These are phyloP conservation scores for Porcisia hertigi DNA, from an alignment of 208 protist genomes.

Conservation along the genomic window DNA sequence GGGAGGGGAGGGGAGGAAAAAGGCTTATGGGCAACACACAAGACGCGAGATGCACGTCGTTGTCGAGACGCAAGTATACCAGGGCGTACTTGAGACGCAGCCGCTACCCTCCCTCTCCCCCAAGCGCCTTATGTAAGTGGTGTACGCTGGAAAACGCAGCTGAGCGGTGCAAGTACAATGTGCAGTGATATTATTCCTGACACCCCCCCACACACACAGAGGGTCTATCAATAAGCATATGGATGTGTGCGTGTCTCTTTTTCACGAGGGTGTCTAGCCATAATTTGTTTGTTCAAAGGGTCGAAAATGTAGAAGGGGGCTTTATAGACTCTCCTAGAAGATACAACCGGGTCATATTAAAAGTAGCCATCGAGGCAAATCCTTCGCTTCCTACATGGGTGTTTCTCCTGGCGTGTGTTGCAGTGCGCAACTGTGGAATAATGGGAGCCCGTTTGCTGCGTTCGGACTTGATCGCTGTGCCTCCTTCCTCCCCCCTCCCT, in stretches of 20 bases:
- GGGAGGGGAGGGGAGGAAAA: neutral
- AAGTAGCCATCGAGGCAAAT: neutral
- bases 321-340: too few relatives aligned
- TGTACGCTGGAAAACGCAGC: neutral
- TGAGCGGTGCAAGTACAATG: neutral
- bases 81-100: neutral
- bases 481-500: too few relatives aligned
- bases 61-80: neutral
- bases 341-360: neutral
- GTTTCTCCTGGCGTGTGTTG: neutral
- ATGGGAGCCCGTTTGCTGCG: neutral
- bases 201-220: neutral
- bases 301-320: neutral
- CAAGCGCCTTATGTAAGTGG: neutral
- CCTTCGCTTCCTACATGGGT: too few relatives aligned
- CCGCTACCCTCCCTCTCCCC: neutral
- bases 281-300: neutral
- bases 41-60: neutral
- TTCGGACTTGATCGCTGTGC: neutral
- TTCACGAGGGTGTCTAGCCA: neutral
- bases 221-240: neutral
- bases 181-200: neutral
- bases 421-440: neutral
- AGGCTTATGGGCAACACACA: neutral
- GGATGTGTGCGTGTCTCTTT: neutral